These are phyloP conservation scores for Pelargonium cotyledonis DNA, from an alignment of 441 rosid species.

Conservation along the genomic window DNA sequence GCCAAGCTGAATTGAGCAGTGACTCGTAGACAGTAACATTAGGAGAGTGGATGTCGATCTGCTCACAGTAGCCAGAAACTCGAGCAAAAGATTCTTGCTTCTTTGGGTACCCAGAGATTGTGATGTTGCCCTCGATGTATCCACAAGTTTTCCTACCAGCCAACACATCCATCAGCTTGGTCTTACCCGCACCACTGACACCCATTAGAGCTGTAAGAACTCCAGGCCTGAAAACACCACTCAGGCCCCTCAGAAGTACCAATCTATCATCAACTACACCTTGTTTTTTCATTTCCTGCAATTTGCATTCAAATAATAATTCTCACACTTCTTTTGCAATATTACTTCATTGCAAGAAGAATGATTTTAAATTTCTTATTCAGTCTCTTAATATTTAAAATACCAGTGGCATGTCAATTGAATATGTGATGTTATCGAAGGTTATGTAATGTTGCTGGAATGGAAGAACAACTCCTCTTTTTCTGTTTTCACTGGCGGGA, in stretches of 20 bases:
- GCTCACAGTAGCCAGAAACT: constrained; percentile 50
- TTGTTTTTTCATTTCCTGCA: constrained; percentile 52
- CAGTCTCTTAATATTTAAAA: too few relatives aligned
- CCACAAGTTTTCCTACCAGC: constrained; percentile 71
- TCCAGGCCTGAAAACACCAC: constrained; percentile 63
- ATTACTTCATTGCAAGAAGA: too few relatives aligned
- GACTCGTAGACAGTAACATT: background rate
- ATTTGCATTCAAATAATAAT: too few relatives aligned
- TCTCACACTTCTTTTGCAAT: too few relatives aligned
- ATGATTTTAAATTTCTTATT: too few relatives aligned
- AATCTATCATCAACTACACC: constrained; percentile 49
- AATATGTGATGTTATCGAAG: background rate
- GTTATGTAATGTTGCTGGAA: background rate
- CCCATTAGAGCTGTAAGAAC: too few relatives aligned
- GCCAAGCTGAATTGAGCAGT: constrained; percentile 50
- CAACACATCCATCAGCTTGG: too few relatives aligned
- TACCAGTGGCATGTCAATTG: constrained; percentile 1
- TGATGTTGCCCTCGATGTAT: constrained; percentile 48
- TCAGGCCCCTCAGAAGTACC: constrained; percentile 61
- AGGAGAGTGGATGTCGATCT: constrained; percentile 27
- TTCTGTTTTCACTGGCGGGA: background rate
- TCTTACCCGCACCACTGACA: too few relatives aligned
- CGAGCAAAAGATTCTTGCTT: constrained; percentile 64
- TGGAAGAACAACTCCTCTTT: background rate
- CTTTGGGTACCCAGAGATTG: constrained; percentile 58